Evolutionary conservation across 176 grass and related monocot genomes (phyloP).

Genomic region (Dactylis glomerata): DNA sequence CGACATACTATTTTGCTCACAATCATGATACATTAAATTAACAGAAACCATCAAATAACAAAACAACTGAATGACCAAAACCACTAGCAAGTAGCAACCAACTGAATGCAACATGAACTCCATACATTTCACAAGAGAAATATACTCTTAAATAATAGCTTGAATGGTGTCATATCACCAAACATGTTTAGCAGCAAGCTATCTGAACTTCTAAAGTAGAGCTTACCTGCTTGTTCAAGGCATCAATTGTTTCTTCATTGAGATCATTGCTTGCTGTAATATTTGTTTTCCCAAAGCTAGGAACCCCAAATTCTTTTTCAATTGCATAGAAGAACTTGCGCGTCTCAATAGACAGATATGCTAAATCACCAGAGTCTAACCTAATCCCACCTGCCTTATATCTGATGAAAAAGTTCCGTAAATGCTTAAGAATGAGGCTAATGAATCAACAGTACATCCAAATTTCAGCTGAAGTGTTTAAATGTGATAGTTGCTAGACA

Average conservation of each 20-base stretch:
- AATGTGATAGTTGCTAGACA: background rate
- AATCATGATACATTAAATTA: background rate
- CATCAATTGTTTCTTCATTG: constrained; percentile 99
- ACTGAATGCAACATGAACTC: background rate
- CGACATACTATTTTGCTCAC: background rate
- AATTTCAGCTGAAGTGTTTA: background rate
- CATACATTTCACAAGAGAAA: background rate
- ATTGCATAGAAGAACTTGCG: constrained; percentile 73
- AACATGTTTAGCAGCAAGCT: constrained; percentile 4
- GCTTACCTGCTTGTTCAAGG: constrained; percentile 95
- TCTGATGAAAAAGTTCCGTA: constrained; percentile 28
- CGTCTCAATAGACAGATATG: constrained; percentile 67
- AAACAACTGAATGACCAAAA: background rate
- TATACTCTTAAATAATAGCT: background rate
- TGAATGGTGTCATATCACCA: background rate
- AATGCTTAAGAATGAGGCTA: background rate
- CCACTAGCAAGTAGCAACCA: background rate
- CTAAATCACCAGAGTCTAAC: constrained; percentile 95
- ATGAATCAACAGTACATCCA: background rate
- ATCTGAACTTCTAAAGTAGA: background rate
- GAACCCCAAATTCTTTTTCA: constrained; percentile 75
- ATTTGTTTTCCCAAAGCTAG: constrained; percentile 63
- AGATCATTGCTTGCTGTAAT: constrained; percentile 96
- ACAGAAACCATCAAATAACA: background rate
- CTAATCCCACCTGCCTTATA: constrained; percentile 91